Evolutionary conservation across 768 basidiomycete genomes (phyloP), one percentile per base, ranked within the genome.

Genomic region (Megacollybia marginata): DNA sequence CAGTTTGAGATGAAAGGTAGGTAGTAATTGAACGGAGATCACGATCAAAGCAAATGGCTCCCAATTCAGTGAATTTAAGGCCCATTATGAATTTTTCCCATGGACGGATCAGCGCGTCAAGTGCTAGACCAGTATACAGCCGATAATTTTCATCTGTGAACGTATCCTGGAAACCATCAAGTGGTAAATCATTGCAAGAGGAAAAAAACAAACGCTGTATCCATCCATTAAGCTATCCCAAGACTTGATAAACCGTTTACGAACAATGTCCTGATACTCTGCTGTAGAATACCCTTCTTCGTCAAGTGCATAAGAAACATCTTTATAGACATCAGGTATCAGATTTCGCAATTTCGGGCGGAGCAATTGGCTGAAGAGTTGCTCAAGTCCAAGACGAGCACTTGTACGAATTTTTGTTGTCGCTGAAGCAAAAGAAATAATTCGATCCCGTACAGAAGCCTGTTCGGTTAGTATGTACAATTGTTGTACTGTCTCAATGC

Each of bases 341-440:
- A 98, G 71, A 33, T 80, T 87, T 20, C 96, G 82, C 44, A 99
- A 65, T 51, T 83, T 84, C 0, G 96, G 94, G 16, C 94, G 79
- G 57, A 94, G 76, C 9, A 97, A 73, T 61, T 98, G 95, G 58
- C 93, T 97, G 73, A 98, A 97, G 34, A 98, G 72, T 57, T 95
- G 92, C 57, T 99, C 96, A 23, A 96, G 71, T 13, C 94, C 91
- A 2, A 78, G 71, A 64, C 85, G 83, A 46, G 92, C 69, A 1
- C 83, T 80, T 1, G 82, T 75, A 38, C 83, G 78, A 63, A 96
- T 82, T 58, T 83, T 85, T 2, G 70, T 63, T 2, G 75, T 75
- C 35, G 85, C 65, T n/a, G 62, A 69, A 28, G 75, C 71, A 52
- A 91, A 73, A 4, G 70, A 67, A 4, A 69, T 59, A 12, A 89